Base-by-base conservation (phyloP, 2,329 filamentous ascomycete genomes). In the Chrysosporium queenslandicum region DNA sequence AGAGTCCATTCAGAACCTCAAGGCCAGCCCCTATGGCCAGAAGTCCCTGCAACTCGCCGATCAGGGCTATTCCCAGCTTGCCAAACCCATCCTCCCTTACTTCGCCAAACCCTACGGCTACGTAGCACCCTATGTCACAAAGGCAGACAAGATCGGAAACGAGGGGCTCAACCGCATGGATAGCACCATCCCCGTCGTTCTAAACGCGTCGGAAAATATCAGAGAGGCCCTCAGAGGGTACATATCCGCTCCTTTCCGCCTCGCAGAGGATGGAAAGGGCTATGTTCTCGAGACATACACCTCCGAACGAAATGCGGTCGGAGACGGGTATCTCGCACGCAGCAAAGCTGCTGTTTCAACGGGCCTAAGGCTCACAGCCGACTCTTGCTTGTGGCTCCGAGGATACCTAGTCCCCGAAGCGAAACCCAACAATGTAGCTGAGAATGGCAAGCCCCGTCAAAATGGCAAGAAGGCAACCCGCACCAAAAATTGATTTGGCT, bases 61-160 rank as follows among this genome's bases (percentile, higher is more conserved):
- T 65, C 79, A 82, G 55, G 83, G 83, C 62, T 94, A 90, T 76
- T 74, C 81, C 65, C 82, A 79, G 58, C 77, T 95, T 63, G 84
- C 85, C 66, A 84, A 83, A 60, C 87, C 89, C 18, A 72, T 95
- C 58, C 72, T 91, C 52, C 86, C 87, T 25, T 88, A 87, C 71
- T 74, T 96, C 61, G 71, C 81, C 62, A 86, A 79, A 61, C 89
- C 90, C 32, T 91, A 88, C 74, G 77, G 80, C 64, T 92, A 87
- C 67, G 79, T 94, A 58, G 82, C 83, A 49, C 90, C 91, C 0
- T 96, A 96, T 71, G 79, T 94, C 59, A 76, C 81, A 67, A 87
- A 83, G 68, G 90, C 83, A 64, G 92, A 97, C 67, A 72, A 79
- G 54, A 71, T 94, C 49, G 86, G 84, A 59, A 82, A 88, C 69